Conservation (phyloP, 2,329 filamentous ascomycete genomes). For the Karstenula rhodostoma region DNA sequence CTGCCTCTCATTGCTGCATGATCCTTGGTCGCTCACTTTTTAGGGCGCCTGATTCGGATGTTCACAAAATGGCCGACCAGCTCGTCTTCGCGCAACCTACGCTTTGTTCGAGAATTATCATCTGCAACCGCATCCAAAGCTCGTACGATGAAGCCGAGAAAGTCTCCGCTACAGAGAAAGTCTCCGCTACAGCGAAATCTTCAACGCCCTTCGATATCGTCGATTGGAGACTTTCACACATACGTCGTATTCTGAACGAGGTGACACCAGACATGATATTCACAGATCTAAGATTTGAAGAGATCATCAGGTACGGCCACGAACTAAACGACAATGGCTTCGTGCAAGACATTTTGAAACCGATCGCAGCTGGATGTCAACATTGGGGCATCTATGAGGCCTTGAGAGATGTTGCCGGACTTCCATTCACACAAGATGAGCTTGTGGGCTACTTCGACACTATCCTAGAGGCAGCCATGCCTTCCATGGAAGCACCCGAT, state of each 20-base stretch:
- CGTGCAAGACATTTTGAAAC: background rate
- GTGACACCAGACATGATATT: background rate
- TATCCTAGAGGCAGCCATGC: background rate
- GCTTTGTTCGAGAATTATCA: background rate
- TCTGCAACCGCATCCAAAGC: background rate
- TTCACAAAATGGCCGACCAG: background rate
- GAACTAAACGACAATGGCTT: background rate
- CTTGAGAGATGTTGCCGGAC: background rate
- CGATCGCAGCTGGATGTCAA: background rate
- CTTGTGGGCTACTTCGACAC: background rate
- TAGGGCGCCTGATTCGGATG: background rate
- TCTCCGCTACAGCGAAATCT: background rate
- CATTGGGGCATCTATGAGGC: background rate
- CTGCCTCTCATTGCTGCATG: too few relatives aligned
- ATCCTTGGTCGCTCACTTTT: background rate
- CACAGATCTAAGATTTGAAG: background rate
- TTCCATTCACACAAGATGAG: background rate
- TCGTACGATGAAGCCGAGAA: background rate
- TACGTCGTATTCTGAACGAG: background rate
- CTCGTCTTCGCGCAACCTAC: background rate
- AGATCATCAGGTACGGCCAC: background rate
- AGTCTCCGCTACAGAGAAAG: background rate
- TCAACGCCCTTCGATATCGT: background rate
- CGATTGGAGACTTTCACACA: background rate
- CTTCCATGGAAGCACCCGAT: background rate